Evolutionary conservation across 2,329 filamentous ascomycete species (phyloP).

Genomic region (Arthrocladium fulminans): DNA sequence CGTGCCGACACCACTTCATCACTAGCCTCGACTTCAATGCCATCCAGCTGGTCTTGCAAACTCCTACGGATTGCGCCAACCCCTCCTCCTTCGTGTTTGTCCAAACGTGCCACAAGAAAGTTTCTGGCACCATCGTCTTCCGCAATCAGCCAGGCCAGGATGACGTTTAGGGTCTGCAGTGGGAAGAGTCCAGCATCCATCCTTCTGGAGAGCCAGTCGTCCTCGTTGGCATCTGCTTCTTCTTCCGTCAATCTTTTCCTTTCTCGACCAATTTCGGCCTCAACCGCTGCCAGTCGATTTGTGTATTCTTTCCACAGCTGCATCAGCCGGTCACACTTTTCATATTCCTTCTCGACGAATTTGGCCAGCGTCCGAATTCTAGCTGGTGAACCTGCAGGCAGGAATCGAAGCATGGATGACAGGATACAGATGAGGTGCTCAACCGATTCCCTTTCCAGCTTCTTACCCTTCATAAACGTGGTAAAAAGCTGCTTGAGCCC

Average conservation of each 20-base stretch:
- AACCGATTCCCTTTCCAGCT: conserved; percentile 53
- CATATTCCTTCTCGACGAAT: conserved; percentile 90
- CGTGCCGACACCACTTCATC: conserved; percentile 46
- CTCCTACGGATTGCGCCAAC: conserved; percentile 56
- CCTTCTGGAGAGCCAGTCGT: conserved; percentile 64
- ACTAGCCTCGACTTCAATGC: conserved; percentile 45
- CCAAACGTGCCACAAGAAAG: conserved; percentile 56
- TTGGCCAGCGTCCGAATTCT: conserved; percentile 83
- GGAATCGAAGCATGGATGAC: conserved; percentile 65
- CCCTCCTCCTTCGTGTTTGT: conserved; percentile 54
- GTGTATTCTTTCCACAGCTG: conserved; percentile 63
- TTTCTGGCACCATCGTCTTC: conserved; percentile 70
- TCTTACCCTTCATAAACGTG: conserved; percentile 33
- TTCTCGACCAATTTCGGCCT: conserved; percentile 54
- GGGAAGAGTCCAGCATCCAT: conserved; percentile 79
- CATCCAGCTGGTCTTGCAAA: conserved; percentile 58
- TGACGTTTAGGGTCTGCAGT: conserved; percentile 72
- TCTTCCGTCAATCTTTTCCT: conserved; percentile 47
- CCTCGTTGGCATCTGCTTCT: conserved; percentile 52
- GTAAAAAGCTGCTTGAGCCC: conserved; percentile 80
- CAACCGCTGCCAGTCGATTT: conserved; percentile 52
- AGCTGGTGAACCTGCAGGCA: conserved; percentile 68
- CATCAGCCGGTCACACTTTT: conserved; percentile 66
- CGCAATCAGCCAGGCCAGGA: conserved; percentile 82
- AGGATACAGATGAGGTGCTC: conserved; percentile 84